Evolutionary conservation across 345 rosid species (phyloP).

Genomic region (Salix koriyanagi): DNA sequence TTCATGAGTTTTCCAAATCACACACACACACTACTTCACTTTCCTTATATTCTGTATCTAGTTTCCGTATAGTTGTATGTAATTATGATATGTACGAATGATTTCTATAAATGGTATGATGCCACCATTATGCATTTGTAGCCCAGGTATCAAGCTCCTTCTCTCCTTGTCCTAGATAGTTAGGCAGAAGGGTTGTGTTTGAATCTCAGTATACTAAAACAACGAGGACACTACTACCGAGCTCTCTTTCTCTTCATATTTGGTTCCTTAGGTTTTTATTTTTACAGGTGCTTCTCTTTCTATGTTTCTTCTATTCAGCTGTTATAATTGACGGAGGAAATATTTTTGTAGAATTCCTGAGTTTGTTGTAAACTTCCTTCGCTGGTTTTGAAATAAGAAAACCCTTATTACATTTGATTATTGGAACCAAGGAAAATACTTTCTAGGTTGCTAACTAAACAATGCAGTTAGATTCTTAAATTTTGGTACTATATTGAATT

Average conservation of each 20-base stretch:
- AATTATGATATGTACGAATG: no score
- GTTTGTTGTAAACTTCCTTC: neutral
- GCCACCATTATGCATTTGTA: neutral
- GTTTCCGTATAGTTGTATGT: no score
- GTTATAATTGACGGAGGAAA: neutral
- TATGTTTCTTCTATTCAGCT: neutral
- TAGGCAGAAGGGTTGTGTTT: neutral
- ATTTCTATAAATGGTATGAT: no score
- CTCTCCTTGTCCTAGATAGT: no score
- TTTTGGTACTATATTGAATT: neutral
- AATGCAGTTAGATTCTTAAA: neutral
- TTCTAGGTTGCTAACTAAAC: neutral
- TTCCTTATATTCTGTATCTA: no score
- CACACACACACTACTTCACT: no score
- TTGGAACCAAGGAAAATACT: neutral
- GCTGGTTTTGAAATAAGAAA: neutral
- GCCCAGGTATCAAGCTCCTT: neutral
- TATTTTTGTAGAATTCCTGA: neutral
- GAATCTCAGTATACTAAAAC: neutral
- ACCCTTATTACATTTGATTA: neutral
- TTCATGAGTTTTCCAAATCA: no score
- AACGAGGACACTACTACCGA: slow-evolving; percentile 19
- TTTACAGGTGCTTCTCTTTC: slow-evolving; percentile 29
- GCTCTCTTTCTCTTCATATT: slow-evolving; percentile 22
- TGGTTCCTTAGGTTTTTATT: slow-evolving; percentile 13